Percentiles rank a stretch among this genome's conserved stretches.
Conservation (phyloP, 2,329 filamentous ascomycete species). For the Neocucurbitaria cava region DNA sequence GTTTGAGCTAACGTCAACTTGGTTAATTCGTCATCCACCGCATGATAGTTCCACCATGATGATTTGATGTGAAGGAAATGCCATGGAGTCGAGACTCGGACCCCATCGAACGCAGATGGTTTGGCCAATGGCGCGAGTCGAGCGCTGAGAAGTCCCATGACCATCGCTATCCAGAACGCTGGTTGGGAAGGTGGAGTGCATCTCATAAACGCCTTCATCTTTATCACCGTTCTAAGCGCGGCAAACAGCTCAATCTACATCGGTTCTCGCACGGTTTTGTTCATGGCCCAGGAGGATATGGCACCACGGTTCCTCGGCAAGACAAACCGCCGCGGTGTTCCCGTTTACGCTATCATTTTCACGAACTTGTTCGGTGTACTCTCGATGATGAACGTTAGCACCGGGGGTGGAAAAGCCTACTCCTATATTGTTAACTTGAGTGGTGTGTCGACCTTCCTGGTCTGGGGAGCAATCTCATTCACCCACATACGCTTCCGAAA, state of each 20-base stretch:
- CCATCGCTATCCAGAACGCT: conserved; percentile 67
- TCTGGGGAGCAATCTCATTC: conserved; percentile 74
- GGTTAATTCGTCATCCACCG: background rate
- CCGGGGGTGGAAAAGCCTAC: conserved; percentile 70
- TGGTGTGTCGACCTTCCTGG: conserved; percentile 74
- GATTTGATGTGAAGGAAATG: background rate
- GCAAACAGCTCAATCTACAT: conserved; percentile 79
- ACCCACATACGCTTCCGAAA: conserved; percentile 75
- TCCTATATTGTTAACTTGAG: conserved; percentile 73
- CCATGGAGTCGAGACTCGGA: background rate
- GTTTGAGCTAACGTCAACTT: background rate
- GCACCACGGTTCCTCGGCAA: conserved; percentile 73
- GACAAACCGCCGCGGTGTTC: conserved; percentile 69
- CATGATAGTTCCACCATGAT: background rate
- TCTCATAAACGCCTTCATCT: conserved; percentile 70
- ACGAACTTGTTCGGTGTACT: conserved; percentile 74
- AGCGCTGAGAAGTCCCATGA: conserved; percentile 65
- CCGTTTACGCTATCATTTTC: conserved; percentile 67
- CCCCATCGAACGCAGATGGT: conserved; percentile 68
- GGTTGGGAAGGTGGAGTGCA: conserved; percentile 77
- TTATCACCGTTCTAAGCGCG: conserved; percentile 69
- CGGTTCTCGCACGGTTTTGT: conserved; percentile 74
- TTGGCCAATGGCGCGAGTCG: conserved; percentile 68
- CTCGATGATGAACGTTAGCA: conserved; percentile 77
- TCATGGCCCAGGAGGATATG: conserved; percentile 76